phyloP scores from a whole-genome alignment of 345 rosid species.

The Arabis alpina region DNA sequence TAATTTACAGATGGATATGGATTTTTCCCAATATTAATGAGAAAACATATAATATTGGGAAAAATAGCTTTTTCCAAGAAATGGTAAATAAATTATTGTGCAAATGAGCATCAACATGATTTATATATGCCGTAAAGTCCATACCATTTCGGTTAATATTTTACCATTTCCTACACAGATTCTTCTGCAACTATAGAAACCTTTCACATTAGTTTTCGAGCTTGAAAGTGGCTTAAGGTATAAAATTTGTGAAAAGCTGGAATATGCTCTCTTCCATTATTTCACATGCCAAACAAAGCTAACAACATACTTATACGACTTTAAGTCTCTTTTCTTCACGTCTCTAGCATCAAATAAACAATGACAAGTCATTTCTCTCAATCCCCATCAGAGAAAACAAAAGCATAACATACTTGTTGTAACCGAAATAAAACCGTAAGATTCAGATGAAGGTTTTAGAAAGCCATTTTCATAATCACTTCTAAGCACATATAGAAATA shows the following conservation, averaged over 20 bases:
- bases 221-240: slow-evolving; percentile 24
- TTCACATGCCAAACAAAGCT: slow-evolving; percentile 40
- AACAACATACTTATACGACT: slow-evolving; percentile 35
- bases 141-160: slow-evolving; percentile 22
- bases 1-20: slow-evolving; percentile 1
- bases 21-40: background rate
- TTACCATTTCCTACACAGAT: slow-evolving; percentile 12
- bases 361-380: background rate
- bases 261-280: slow-evolving; percentile 43
- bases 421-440: slow-evolving; percentile 6
- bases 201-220: slow-evolving; percentile 14
- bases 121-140: background rate
- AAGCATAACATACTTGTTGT: slow-evolving; percentile 13
- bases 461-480: background rate
- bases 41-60: background rate
- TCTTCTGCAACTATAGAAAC: slow-evolving; percentile 23
- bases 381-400: slow-evolving; percentile 19
- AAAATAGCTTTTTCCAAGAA: background rate
- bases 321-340: slow-evolving; percentile 36
- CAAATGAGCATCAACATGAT: slow-evolving; percentile 34
- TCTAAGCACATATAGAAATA: background rate
- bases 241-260: slow-evolving; percentile 38
- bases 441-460: background rate
- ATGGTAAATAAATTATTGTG: background rate
- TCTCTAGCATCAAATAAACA: slow-evolving; percentile 40